A percentile compares a stretch with the other conserved stretches of the same genome.
Conservation (phyloP, 2,329 filamentous ascomycete species). For the Eutypella sp. region DNA sequence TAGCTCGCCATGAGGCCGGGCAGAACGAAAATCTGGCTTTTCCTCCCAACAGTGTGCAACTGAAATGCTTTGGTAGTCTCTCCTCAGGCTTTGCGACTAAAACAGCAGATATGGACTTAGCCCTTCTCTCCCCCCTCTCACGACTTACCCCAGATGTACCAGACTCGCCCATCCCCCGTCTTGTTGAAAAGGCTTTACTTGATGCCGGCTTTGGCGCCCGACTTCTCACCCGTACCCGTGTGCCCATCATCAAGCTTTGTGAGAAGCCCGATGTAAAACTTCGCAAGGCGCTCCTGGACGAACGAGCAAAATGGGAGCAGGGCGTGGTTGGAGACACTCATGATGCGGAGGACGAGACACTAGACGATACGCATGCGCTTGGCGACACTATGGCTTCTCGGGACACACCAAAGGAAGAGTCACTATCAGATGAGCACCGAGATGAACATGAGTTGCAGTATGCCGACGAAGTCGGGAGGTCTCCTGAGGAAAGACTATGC, state of each 20-base stretch:
- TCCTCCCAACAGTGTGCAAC: conserved; percentile 51
- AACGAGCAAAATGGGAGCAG: conserved; percentile 67
- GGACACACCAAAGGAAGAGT: conserved; percentile 3
- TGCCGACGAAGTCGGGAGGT: not conserved
- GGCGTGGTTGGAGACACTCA: conserved; percentile 39
- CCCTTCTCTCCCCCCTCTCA: conserved; percentile 63
- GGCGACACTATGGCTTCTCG: conserved; percentile 1
- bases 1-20: conserved; percentile 47
- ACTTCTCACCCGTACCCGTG: conserved; percentile 70
- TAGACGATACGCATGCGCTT: conserved; percentile 19
- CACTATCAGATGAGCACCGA: conserved; percentile 1
- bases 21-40: conserved; percentile 39
- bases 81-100: conserved; percentile 81
- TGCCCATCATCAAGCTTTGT: conserved; percentile 86
- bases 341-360: conserved; percentile 30
- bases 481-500: conserved; percentile 14
- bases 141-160: conserved; percentile 45
- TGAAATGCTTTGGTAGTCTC: conserved; percentile 78
- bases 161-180: conserved; percentile 61
- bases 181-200: conserved; percentile 71
- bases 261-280: conserved; percentile 61
- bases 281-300: conserved; percentile 54
- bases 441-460: conserved; percentile 5
- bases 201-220: conserved; percentile 69
- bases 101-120: conserved; percentile 87